Evolutionary conservation across 495 filamentous ascomycete genomes (phyloP).

Genomic region (Filosporella fistucella): DNA sequence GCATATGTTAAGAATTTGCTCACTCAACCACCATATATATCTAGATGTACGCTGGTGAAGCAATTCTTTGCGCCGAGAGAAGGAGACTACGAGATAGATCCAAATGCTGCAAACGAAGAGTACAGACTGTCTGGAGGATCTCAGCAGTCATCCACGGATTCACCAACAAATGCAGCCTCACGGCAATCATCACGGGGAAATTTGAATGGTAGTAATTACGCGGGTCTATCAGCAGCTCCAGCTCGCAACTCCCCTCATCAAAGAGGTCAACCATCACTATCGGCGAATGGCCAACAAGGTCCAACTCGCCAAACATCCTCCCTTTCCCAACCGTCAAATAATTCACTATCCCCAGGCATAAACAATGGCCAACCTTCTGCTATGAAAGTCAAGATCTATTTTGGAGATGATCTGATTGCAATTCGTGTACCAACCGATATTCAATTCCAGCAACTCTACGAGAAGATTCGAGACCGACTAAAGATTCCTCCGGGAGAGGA

Average conservation of each 20-base stretch:
- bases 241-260: constrained; percentile 58
- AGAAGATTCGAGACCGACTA: constrained; percentile 73
- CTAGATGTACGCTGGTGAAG: constrained; percentile 75
- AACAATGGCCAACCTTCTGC: constrained; percentile 27
- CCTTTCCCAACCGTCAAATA: constrained; percentile 64
- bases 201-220: constrained; percentile 54
- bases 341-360: constrained; percentile 44
- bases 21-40: constrained; percentile 76
- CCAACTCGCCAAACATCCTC: constrained; percentile 72
- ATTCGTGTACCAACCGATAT: constrained; percentile 83
- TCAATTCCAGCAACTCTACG: constrained; percentile 70
- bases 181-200: constrained; percentile 72
- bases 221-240: constrained; percentile 50
- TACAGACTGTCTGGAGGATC: constrained; percentile 66
- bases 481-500: constrained; percentile 62
- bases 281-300: constrained; percentile 11
- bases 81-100: constrained; percentile 89
- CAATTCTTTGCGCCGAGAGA: constrained; percentile 86
- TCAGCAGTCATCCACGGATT: constrained; percentile 62
- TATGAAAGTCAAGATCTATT: constrained; percentile 94
- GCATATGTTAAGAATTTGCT: constrained; percentile 92
- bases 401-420: constrained; percentile 83
- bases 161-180: constrained; percentile 52
- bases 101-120: constrained; percentile 57
- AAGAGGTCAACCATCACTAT: constrained; percentile 41